phyloP scores from a whole-genome alignment of 495 filamentous ascomycete species.

The Xylaria longipes region DNA sequence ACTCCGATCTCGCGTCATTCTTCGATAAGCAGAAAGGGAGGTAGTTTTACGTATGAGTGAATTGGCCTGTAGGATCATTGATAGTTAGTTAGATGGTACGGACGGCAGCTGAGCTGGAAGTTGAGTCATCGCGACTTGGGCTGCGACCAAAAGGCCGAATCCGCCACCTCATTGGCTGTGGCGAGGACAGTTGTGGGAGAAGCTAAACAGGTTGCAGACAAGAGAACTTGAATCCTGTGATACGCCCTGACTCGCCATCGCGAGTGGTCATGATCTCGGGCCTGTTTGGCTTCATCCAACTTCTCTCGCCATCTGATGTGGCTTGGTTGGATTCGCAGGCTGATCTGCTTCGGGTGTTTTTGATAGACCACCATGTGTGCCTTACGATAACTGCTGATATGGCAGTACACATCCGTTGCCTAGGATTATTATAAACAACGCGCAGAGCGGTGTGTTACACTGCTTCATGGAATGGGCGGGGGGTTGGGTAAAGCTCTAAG shows the following conservation, averaged over 20 bases:
- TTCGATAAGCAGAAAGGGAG: constrained; percentile 10
- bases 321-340: constrained; percentile 20
- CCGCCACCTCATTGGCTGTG: constrained; percentile 16
- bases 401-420: background rate
- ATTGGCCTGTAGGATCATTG: constrained; percentile 11
- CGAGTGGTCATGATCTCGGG: constrained; percentile 11
- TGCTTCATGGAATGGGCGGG: background rate
- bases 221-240: constrained; percentile 10
- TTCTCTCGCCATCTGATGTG: constrained; percentile 1
- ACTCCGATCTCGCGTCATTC: constrained; percentile 25
- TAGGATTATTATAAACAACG: background rate
- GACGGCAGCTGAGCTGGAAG: constrained; percentile 17
- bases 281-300: background rate
- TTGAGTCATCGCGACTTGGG: constrained; percentile 29
- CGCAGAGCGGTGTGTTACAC: constrained; percentile 26
- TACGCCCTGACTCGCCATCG: constrained; percentile 12
- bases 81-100: background rate
- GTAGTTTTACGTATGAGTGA: constrained; percentile 8
- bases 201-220: constrained; percentile 16
- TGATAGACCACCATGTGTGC: constrained; percentile 1
- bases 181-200: background rate
- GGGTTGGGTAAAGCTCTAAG: constrained; percentile 14
- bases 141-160: constrained; percentile 19
- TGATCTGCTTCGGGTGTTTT: constrained; percentile 13
- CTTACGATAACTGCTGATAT: constrained; percentile 21